phyloP scores from a whole-genome alignment of 192 early-diverging fungal genomes.

The Coemansia sp. region DNA sequence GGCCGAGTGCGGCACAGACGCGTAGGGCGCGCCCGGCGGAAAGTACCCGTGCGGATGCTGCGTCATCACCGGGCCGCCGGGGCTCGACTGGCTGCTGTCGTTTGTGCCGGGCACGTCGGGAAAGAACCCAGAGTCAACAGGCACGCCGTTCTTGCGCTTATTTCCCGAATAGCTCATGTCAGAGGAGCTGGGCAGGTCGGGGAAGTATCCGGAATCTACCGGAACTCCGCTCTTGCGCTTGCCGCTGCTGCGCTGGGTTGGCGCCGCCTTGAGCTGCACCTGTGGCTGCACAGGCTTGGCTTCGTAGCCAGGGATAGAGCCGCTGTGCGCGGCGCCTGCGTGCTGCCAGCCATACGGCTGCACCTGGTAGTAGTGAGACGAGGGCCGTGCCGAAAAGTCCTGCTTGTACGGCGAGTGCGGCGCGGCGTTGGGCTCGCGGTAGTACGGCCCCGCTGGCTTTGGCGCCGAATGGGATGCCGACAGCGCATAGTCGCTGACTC shows the following conservation, averaged over 20 bases:
- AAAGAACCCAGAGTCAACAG: constrained; percentile 1
- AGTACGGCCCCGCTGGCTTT: constrained; percentile 19
- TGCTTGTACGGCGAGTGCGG: constrained; percentile 10
- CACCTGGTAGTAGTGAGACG: constrained; percentile 13
- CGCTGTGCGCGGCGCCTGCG: constrained; percentile 6
- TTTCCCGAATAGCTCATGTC: not conserved
- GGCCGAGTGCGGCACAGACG: constrained; percentile 16
- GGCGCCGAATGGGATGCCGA: constrained; percentile 8
- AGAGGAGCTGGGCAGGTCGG: constrained; percentile 4
- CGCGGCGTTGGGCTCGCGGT: constrained; percentile 16
- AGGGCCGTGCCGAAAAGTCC: constrained; percentile 4
- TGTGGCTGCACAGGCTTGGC: not conserved
- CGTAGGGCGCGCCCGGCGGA: constrained; percentile 5
- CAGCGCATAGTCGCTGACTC: constrained; percentile 36
- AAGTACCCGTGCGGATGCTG: constrained; percentile 16
- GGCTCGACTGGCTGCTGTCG: constrained; percentile 2
- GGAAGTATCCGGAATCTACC: not conserved
- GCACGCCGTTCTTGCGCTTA: constrained; percentile 33
- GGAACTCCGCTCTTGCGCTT: constrained; percentile 32
- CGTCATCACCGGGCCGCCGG: not conserved
- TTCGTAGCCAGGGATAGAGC: not conserved
- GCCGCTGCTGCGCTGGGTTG: constrained; percentile 4
- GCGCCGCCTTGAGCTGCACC: not conserved
- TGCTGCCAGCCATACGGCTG: constrained; percentile 27
- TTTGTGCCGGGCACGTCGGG: constrained; percentile 6